Percentiles rank a stretch among this genome's conserved stretches.
Evolutionary conservation across 208 protist genomes (phyloP).

Genomic region (Herpetomonas samuelpessoai): DNA sequence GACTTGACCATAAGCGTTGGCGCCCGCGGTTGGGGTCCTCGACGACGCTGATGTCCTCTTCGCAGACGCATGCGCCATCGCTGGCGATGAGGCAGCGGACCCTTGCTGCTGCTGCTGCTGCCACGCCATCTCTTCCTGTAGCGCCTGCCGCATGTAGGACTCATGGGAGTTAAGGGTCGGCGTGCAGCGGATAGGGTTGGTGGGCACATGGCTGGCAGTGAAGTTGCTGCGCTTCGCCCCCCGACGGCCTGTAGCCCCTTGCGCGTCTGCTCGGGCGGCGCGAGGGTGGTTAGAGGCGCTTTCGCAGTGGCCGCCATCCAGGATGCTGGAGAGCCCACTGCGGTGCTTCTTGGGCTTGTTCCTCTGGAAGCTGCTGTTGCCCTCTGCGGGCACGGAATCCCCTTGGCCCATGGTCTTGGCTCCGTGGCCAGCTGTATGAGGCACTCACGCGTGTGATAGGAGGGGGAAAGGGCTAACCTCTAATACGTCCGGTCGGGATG

Average conservation of each 20-base stretch:
- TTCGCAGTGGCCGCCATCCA: slow-evolving; percentile 16
- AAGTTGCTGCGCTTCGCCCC: slow-evolving; percentile 7
- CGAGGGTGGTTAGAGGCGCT: background rate
- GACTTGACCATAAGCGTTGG: too few relatives aligned
- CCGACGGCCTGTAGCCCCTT: too few relatives aligned
- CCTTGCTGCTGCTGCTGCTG: slow-evolving; percentile 19
- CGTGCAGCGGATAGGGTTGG: slow-evolving; percentile 17
- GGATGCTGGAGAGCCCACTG: slow-evolving; percentile 14
- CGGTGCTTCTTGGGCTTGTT: slow-evolving; percentile 14
- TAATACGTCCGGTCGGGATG: too few relatives aligned
- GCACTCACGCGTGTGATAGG: too few relatives aligned
- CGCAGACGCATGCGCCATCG: too few relatives aligned
- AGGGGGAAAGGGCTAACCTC: too few relatives aligned
- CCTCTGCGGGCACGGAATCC: background rate
- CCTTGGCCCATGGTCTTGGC: slow-evolving; percentile 16
- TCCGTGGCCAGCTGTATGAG: too few relatives aligned
- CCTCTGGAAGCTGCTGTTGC: background rate
- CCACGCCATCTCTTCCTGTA: slow-evolving; percentile 23
- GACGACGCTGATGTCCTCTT: too few relatives aligned
- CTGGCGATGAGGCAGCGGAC: too few relatives aligned
- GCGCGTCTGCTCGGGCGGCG: too few relatives aligned
- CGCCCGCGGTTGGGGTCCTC: too few relatives aligned
- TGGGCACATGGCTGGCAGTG: slow-evolving; percentile 5
- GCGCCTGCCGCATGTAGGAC: background rate
- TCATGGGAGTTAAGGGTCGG: slow-evolving; percentile 4